A percentile compares a stretch with the other conserved stretches of the same genome.
phyloP scores from a whole-genome alignment of 768 basidiomycete genomes.

The Xerocomus spinulosus region DNA sequence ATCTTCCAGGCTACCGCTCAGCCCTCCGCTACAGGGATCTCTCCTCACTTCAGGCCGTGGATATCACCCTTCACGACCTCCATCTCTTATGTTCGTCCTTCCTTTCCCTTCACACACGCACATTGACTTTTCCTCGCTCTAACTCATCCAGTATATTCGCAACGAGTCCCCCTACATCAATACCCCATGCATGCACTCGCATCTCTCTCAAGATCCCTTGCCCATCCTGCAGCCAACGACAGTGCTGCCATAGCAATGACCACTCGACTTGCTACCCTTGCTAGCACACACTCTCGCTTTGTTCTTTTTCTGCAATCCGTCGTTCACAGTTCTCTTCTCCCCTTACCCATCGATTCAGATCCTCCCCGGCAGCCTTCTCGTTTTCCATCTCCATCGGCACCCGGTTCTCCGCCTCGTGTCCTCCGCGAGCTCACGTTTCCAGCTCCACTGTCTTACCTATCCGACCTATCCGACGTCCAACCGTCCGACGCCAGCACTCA shows the following conservation, averaged over 20 bases:
- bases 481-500: conserved; percentile 7
- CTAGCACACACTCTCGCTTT: conserved; percentile 67
- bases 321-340: conserved; percentile 54
- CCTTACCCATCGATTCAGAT: conserved; percentile 45
- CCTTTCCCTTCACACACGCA: conserved; percentile 7
- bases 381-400: conserved; percentile 10
- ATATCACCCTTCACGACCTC: conserved; percentile 54
- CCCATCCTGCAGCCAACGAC: conserved; percentile 30
- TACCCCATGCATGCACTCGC: conserved; percentile 69
- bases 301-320: conserved; percentile 71
- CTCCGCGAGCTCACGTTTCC: conserved; percentile 67
- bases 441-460: conserved; percentile 56
- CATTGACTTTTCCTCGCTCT: conserved; percentile 5
- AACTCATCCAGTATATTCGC: conserved; percentile 52
- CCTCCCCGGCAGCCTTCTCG: conserved; percentile 27
- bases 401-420: conserved; percentile 26
- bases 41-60: conserved; percentile 41
- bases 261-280: conserved; percentile 41
- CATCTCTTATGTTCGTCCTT: conserved; percentile 57
- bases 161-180: conserved; percentile 56
- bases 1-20: conserved; percentile 53
- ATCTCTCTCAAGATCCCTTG: conserved; percentile 38
- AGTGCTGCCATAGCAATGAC: conserved; percentile 18
- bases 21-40: conserved; percentile 41
- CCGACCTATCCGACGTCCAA: conserved; percentile 16